Evolutionary conservation across 768 basidiomycete genomes (phyloP), one percentile per base, ranked within the genome.

Genomic region (Boletus subcaerulescens): DNA sequence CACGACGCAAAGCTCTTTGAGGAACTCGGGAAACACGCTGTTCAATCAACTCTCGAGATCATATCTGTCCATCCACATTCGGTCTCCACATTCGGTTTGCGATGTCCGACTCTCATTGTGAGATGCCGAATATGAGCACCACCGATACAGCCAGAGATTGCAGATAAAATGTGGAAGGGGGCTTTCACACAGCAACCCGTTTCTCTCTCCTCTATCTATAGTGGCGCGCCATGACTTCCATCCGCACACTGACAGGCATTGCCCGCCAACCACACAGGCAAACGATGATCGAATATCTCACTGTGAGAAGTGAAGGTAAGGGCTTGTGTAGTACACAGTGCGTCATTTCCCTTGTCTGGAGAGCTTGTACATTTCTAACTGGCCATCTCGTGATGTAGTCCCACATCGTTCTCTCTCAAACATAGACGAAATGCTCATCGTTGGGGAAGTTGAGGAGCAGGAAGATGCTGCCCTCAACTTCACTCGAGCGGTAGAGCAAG

Each of bases 221-320:
- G 29, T 22, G 36, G 18, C 56, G 15, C 1, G 2, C 47, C 14
- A 68, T 69, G 67, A 4, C 61, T 38, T 33, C 32, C 13, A 33
- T 13, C 32, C 32, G 32, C 33, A 4, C 58, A 26, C 24, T 26
- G 24, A 5, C 24, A 29, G 75, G 75, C 31, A 71, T 77, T 24
- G 63, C 65, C 8, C 65, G 75, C 55, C 68, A 66, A 40, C 60
- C 64, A 3, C 49, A 40, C 12, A 67, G 69, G 38, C 48, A 63
- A 38, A 38, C 51, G 8, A 46, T 41, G 14, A 57, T 71, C 13
- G 58, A 62, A 18, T 55, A 74, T 60, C 71, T 82, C 2, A 63
- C 65, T 82, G 0, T 74, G 79, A 52, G 68, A 79, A 48, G 72
- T 81, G 14, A 60, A 40, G 1, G 73, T 77, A 10, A 73, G 66